Evolutionary conservation across 2,329 filamentous ascomycete genomes (phyloP).

Genomic region (Monosporascus sp.): DNA sequence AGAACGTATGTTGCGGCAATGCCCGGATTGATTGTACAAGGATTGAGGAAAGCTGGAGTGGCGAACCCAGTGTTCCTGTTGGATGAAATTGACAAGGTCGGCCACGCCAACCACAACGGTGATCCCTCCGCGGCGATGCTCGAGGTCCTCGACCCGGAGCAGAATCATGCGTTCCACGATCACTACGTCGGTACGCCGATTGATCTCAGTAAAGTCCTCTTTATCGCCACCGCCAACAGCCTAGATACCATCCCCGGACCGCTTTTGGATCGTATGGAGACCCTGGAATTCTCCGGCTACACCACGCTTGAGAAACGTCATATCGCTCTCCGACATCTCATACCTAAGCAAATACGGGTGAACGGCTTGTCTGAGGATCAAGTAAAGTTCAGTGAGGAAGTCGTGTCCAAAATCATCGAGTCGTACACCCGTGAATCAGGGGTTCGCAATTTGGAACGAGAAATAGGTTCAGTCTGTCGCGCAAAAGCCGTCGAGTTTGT

Average conservation of each 20-base stretch:
- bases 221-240: slow-evolving; percentile 94
- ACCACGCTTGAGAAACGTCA: slow-evolving; percentile 95
- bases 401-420: slow-evolving; percentile 92
- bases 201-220: slow-evolving; percentile 92
- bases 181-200: slow-evolving; percentile 96
- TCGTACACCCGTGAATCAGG: slow-evolving; percentile 95
- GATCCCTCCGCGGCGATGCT: slow-evolving; percentile 97
- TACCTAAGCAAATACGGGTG: slow-evolving; percentile 89
- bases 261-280: slow-evolving; percentile 94
- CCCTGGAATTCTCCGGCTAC: slow-evolving; percentile 87
- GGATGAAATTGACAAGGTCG: slow-evolving; percentile 97
- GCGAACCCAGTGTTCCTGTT: slow-evolving; percentile 92
- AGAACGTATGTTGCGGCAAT: slow-evolving; percentile 98
- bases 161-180: slow-evolving; percentile 91
- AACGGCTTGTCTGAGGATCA: slow-evolving; percentile 79
- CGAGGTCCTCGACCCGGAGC: slow-evolving; percentile 93
- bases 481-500: slow-evolving; percentile 93
- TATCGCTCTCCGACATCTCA: slow-evolving; percentile 87
- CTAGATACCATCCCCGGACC: slow-evolving; percentile 94
- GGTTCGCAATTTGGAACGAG: slow-evolving; percentile 91
- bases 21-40: slow-evolving; percentile 91
- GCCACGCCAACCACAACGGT: slow-evolving; percentile 84
- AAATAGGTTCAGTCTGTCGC: slow-evolving; percentile 90
- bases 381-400: slow-evolving; percentile 71
- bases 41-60: slow-evolving; percentile 90